phyloP scores from a whole-genome alignment of 73 alveolate genomes.

The Paramecium biaurelia region DNA sequence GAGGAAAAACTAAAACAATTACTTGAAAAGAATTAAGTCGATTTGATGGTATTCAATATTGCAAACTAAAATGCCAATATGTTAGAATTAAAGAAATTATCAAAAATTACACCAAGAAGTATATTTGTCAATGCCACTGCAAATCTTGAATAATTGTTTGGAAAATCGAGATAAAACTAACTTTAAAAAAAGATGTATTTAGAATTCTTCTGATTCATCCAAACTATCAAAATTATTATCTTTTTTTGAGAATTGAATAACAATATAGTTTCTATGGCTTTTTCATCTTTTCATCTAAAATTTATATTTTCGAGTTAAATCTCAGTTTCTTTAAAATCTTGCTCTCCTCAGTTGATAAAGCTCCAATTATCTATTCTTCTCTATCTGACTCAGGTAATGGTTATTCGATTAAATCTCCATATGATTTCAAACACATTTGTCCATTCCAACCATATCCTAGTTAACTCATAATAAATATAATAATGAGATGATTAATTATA shows the following conservation, averaged over 20 bases:
- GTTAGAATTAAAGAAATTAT: slow-evolving; percentile 21
- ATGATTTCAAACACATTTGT: background rate
- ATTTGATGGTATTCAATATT: slow-evolving; percentile 32
- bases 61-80: slow-evolving; percentile 34
- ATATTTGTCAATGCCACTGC: slow-evolving; percentile 46
- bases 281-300: background rate
- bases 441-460: background rate
- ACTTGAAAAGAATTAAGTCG: slow-evolving; percentile 44
- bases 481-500: background rate
- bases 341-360: background rate
- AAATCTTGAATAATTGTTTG: slow-evolving; percentile 35
- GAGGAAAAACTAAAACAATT: background rate
- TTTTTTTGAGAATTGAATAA: background rate
- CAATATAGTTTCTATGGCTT: background rate
- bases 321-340: background rate
- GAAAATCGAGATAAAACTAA: slow-evolving; percentile 20
- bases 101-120: slow-evolving; percentile 39
- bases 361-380: background rate
- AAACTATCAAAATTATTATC: background rate
- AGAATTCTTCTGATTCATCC: slow-evolving; percentile 44
- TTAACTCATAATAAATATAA: background rate
- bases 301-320: background rate
- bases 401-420: background rate
- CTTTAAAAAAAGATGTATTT: slow-evolving; percentile 46
- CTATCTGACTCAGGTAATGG: background rate